Conservation (phyloP, 1,139 yeast genomes). For the Sporopachydermia cereana region DNA sequence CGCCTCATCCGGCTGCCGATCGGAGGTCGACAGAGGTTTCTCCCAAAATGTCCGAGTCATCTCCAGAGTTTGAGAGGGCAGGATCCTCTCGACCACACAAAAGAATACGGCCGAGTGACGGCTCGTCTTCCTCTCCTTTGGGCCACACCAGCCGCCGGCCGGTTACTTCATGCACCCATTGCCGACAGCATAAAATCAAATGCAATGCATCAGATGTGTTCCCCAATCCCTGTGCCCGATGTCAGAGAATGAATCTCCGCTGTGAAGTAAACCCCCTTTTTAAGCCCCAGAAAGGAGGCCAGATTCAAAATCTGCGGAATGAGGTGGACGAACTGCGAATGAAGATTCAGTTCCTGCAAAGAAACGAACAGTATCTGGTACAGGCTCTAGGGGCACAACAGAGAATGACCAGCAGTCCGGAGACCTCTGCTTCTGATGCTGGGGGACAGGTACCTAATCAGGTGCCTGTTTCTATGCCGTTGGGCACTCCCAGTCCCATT, state of each 20-base stretch:
- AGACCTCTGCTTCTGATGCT: neutral
- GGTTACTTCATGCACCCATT: conserved; percentile 85
- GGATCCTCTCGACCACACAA: neutral
- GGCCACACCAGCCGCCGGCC: conserved; percentile 50
- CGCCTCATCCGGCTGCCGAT: no score
- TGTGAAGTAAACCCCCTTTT: conserved; percentile 91
- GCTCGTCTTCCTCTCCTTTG: conserved; percentile 18
- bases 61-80: no score
- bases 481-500: neutral
- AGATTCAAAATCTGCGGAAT: conserved; percentile 69
- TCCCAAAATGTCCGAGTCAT: no score
- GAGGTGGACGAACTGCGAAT: conserved; percentile 75
- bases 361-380: conserved; percentile 35
- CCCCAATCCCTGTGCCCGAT: conserved; percentile 75
- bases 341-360: conserved; percentile 63
- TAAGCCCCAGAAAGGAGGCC: conserved; percentile 86
- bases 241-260: conserved; percentile 64
- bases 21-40: no score
- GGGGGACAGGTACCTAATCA: neutral
- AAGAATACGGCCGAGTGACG: neutral
- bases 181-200: conserved; percentile 88
- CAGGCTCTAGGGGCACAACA: conserved; percentile 3
- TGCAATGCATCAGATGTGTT: conserved; percentile 82
- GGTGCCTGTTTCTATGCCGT: neutral
- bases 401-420: neutral